Percentiles rank a stretch among this genome's conserved stretches.
Evolutionary conservation across 805 yeast species (phyloP).

Genomic region (Nakazawaea wickerhamii): DNA sequence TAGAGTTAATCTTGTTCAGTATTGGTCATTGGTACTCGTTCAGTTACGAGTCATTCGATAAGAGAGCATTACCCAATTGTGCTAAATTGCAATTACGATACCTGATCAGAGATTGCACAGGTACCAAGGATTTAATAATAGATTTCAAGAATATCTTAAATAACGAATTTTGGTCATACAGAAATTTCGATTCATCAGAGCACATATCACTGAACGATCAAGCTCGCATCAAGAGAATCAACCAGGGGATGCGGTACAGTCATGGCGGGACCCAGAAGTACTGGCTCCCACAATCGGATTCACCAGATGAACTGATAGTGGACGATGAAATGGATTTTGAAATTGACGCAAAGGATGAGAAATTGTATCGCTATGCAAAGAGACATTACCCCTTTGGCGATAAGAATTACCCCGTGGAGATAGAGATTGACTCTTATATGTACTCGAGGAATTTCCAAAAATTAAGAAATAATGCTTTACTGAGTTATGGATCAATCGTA

Average conservation of each 20-base stretch:
- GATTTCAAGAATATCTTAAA: slow-evolving; percentile 69
- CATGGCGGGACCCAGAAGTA: slow-evolving; percentile 75
- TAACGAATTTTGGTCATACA: slow-evolving; percentile 73
- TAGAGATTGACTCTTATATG: slow-evolving; percentile 13
- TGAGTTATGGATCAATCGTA: slow-evolving; percentile 7
- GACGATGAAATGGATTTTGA: neutral
- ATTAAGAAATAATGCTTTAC: slow-evolving; percentile 2
- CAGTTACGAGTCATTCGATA: slow-evolving; percentile 66
- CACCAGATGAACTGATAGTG: neutral
- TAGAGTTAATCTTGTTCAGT: slow-evolving; percentile 83
- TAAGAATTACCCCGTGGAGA: slow-evolving; percentile 36
- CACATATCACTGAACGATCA: slow-evolving; percentile 59
- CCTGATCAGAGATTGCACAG: slow-evolving; percentile 75
- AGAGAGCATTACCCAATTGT: slow-evolving; percentile 57
- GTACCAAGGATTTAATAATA: slow-evolving; percentile 67
- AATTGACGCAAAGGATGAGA: slow-evolving; percentile 26
- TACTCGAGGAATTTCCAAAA: slow-evolving; percentile 5
- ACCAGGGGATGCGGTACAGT: slow-evolving; percentile 78
- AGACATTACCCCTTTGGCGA: slow-evolving; percentile 31
- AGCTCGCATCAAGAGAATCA: slow-evolving; percentile 62
- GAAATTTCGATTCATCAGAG: slow-evolving; percentile 78
- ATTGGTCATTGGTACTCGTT: slow-evolving; percentile 86
- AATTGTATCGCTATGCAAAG: slow-evolving; percentile 28
- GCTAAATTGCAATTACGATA: slow-evolving; percentile 53
- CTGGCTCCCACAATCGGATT: slow-evolving; percentile 49